Evolutionary conservation across 495 filamentous ascomycete species (phyloP).

Genomic region (Glarea lozoyensis): DNA sequence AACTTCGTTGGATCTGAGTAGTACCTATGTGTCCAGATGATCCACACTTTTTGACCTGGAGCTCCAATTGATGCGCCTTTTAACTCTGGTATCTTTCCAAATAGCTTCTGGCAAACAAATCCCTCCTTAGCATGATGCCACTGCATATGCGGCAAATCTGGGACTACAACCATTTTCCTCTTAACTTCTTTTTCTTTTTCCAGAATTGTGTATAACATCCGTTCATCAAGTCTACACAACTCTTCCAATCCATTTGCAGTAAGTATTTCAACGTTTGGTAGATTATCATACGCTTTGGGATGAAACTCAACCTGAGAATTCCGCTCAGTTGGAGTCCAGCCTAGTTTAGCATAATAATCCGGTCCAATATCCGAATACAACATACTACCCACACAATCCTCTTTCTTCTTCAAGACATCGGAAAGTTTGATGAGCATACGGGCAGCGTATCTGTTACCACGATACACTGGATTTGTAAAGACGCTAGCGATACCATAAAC

Average conservation of each 20-base stretch:
- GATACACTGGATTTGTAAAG: conserved; percentile 60
- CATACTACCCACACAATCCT: conserved; percentile 36
- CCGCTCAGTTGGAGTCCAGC: conserved; percentile 59
- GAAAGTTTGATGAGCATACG: conserved; percentile 47
- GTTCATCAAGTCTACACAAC: conserved; percentile 37
- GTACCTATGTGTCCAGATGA: conserved; percentile 72
- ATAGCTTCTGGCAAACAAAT: conserved; percentile 54
- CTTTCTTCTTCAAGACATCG: conserved; percentile 23
- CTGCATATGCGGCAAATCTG: conserved; percentile 60
- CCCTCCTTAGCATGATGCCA: conserved; percentile 89
- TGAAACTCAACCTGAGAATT: conserved; percentile 61
- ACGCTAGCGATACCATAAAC: conserved; percentile 78
- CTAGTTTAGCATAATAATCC: conserved; percentile 68
- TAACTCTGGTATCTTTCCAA: conserved; percentile 40
- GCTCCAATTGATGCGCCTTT: conserved; percentile 59
- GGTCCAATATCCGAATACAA: conserved; percentile 93
- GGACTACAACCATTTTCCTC: conserved; percentile 57
- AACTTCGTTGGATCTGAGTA: conserved; percentile 27
- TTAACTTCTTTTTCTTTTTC: conserved; percentile 17
- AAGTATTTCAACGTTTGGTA: background rate
- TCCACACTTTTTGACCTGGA: conserved; percentile 53
- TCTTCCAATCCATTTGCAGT: background rate
- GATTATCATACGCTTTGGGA: conserved; percentile 20
- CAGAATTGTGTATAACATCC: conserved; percentile 32
- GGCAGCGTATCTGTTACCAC: conserved; percentile 69